Evolutionary conservation across 139 green algal species (phyloP).

Genomic region (Gonium pectorale): DNA sequence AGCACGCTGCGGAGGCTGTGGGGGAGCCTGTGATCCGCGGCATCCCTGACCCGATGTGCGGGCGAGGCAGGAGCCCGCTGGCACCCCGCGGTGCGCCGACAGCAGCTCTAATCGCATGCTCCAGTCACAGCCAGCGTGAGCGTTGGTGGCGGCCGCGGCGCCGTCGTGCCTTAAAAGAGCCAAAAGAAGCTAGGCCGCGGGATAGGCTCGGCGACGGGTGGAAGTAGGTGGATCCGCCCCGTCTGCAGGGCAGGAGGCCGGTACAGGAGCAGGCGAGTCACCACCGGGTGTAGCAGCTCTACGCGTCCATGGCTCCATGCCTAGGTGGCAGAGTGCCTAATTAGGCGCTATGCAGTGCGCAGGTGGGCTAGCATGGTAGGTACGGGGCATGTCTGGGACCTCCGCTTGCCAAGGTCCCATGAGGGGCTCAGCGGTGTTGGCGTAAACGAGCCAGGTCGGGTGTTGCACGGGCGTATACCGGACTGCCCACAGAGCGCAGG

Average conservation of each 20-base stretch:
- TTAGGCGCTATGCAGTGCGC: neutral
- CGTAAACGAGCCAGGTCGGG: too few relatives aligned
- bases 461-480: too few relatives aligned
- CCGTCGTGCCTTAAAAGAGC: slow-evolving; percentile 59
- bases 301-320: neutral
- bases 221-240: slow-evolving; percentile 67
- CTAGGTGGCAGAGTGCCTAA: neutral
- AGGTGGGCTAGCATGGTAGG: neutral
- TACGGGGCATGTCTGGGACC: neutral
- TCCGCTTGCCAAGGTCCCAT: neutral
- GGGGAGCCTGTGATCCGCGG: too few relatives aligned
- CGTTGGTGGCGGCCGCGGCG: too few relatives aligned
- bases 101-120: too few relatives aligned
- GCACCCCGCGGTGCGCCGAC: too few relatives aligned
- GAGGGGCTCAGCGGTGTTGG: neutral
- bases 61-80: too few relatives aligned
- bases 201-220: slow-evolving; percentile 49
- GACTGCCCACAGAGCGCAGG: too few relatives aligned
- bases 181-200: slow-evolving; percentile 71
- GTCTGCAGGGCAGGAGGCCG: slow-evolving; percentile 55
- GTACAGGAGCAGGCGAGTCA: neutral
- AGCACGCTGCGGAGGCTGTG: too few relatives aligned
- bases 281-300: too few relatives aligned
- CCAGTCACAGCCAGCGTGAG: too few relatives aligned
- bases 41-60: too few relatives aligned